Evolutionary conservation across 176 grass and related monocot genomes (phyloP).

Genomic region (Musa acuminata): DNA sequence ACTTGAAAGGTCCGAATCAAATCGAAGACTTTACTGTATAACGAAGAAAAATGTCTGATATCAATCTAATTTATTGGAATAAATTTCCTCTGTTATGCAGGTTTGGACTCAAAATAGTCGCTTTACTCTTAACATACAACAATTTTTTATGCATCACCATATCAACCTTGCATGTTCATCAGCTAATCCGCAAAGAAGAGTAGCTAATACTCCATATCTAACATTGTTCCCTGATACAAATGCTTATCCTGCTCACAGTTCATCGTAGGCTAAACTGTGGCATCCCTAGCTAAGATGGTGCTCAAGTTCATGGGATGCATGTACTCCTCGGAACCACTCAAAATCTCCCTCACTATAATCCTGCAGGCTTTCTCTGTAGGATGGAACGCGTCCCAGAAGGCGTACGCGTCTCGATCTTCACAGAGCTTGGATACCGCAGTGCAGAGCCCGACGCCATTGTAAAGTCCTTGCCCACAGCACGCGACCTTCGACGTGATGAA

Average conservation of each 20-base stretch:
- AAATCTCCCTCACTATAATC: conserved; percentile 67
- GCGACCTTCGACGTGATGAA: conserved; percentile 73
- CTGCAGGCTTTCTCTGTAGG: conserved; percentile 81
- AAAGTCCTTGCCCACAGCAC: conserved; percentile 88
- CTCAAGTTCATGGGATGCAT: conserved; percentile 95
- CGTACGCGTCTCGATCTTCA: conserved; percentile 51
- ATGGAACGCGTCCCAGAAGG: conserved; percentile 87
- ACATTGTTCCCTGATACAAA: neutral
- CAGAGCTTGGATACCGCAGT: conserved; percentile 72
- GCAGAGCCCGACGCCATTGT: conserved; percentile 81
- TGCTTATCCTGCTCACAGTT: neutral
- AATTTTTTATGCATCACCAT: too few species aligned
- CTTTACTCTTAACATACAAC: too few species aligned
- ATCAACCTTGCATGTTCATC: too few species aligned
- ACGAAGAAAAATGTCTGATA: neutral
- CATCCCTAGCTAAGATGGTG: conserved; percentile 82
- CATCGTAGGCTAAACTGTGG: neutral
- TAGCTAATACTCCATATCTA: too few species aligned
- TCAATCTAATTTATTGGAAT: too few species aligned
- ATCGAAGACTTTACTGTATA: neutral
- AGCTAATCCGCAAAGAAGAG: too few species aligned
- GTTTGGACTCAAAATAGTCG: too few species aligned
- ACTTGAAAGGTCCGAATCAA: too few species aligned
- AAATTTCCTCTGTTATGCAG: too few species aligned
- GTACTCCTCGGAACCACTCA: conserved; percentile 71